Conservation (phyloP, 139 green algal genomes). For the Asterochloris erici region DNA sequence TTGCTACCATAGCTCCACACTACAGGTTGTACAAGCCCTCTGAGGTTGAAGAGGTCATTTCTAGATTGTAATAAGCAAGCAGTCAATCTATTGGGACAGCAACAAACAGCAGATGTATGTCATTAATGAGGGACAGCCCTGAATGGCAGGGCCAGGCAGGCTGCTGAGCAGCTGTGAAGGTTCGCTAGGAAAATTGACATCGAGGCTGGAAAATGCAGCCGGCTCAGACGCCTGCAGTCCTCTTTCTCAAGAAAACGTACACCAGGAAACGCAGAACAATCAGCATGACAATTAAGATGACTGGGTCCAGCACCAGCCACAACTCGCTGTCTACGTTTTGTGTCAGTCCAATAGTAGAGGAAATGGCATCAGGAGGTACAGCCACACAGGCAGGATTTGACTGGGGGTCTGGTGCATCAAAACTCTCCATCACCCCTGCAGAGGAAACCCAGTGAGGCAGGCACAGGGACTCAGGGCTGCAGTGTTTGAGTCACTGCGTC, state of each 20-base stretch:
- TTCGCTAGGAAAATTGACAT: too few relatives aligned
- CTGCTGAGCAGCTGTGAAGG: too few relatives aligned
- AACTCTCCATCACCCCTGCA: background rate
- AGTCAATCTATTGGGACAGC: too few relatives aligned
- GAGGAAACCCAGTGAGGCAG: background rate
- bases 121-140: too few relatives aligned
- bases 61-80: slow-evolving; percentile 48
- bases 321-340: slow-evolving; percentile 7
- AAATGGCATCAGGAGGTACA: background rate
- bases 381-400: slow-evolving; percentile 6
- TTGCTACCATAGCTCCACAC: slow-evolving; percentile 80
- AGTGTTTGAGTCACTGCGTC: background rate
- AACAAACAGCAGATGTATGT: too few relatives aligned
- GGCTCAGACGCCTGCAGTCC: slow-evolving; percentile 9
- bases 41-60: slow-evolving; percentile 92
- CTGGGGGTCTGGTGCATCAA: background rate
- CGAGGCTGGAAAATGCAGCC: background rate
- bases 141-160: too few relatives aligned
- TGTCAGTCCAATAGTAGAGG: slow-evolving; percentile 3
- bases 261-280: slow-evolving; percentile 16
- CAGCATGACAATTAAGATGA: slow-evolving; percentile 9
- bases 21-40: slow-evolving; percentile 88
- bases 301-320: slow-evolving; percentile 18
- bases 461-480: background rate
- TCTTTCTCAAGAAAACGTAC: slow-evolving; percentile 16